Evolutionary conservation across 2,329 filamentous ascomycete species (phyloP).

Genomic region (Blastomyces parvus): DNA sequence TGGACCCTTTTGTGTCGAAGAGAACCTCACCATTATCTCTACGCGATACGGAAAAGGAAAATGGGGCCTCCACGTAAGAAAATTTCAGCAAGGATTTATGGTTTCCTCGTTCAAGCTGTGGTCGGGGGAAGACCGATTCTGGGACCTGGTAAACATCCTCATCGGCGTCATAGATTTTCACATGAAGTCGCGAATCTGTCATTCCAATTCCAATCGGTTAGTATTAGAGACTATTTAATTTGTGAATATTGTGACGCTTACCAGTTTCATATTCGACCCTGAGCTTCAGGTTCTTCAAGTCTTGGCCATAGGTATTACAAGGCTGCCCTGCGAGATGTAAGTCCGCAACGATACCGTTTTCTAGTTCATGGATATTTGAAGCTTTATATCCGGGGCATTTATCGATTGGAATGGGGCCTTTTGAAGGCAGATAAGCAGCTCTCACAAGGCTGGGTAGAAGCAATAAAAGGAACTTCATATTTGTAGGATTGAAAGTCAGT

Average conservation of each 20-base stretch:
- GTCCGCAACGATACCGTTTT: conserved; percentile 50
- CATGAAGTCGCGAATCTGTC: conserved; percentile 52
- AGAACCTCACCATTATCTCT: conserved; percentile 26
- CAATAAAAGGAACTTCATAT: neutral
- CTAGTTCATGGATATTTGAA: conserved; percentile 10
- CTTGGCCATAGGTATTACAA: conserved; percentile 49
- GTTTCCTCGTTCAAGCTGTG: conserved; percentile 28
- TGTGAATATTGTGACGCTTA: conserved; percentile 22
- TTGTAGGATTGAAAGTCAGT: neutral
- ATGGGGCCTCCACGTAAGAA: conserved; percentile 43
- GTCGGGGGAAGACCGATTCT: conserved; percentile 53
- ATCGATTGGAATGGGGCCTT: conserved; percentile 1
- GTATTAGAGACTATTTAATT: neutral
- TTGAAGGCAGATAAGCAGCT: conserved; percentile 1
- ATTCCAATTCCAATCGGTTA: conserved; percentile 6
- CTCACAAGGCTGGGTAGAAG: conserved; percentile 4
- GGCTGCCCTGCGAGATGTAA: conserved; percentile 57
- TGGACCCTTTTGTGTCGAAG: conserved; percentile 55
- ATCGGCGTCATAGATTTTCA: conserved; percentile 56
- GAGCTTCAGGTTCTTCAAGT: conserved; percentile 44
- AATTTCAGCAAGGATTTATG: conserved; percentile 44
- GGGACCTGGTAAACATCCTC: conserved; percentile 60
- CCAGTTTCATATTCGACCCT: conserved; percentile 49
- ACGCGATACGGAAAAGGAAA: conserved; percentile 50
- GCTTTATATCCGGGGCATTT: conserved; percentile 18